Evolutionary conservation across 164 flowering plant species (phyloP), one percentile per base, ranked within the genome.

Genomic region (Taxillus chinensis): DNA sequence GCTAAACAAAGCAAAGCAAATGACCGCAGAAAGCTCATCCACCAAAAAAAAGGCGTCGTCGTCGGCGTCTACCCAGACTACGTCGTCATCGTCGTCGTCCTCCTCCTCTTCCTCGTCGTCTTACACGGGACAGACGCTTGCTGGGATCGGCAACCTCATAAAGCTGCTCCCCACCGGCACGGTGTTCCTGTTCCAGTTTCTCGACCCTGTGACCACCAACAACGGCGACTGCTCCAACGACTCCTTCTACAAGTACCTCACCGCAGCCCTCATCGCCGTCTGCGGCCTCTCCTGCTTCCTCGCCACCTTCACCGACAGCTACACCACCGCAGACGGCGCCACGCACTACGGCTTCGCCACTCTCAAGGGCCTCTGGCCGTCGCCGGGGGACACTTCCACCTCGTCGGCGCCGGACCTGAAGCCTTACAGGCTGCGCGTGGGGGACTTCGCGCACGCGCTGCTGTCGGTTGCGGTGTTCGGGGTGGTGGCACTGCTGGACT

Each of bases 261-360:
- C 83, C 9, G 73, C 72, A 7, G 27, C 67, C 14, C 79, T 90
- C 45, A 67, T 92, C 39, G 68, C 46, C 10, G 13, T 73, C 7
- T 88, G 92, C 48, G 87, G 82, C 55, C 49, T 88, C 61, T 79
- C 87, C 0, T 88, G 97, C 60, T 64, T 45, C 43, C 78, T 92
- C 65, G 68, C 93, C 4, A 76, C 75, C 8, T 92, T 92, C 72
- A 90, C 97, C 0, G 98, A 92, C 59, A 88, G 97, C 60, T 88
- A 76, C 75, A 64, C 27, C 2, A 93, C 73, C 54, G 38, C 8
- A 1, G 80, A 86, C 8, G 96, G 96, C 0, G 55, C 3, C 3
- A 58, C 55, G 5, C 86, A 79, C 62, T 90, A 86, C 39, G 96
- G 89, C 16, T 49, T 92, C 4, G 96, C 74, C 2, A 92, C 98